These are phyloP conservation scores for Vitis hybrid DNA, from an alignment of 177 flowering plant species.

Conservation along the genomic window DNA sequence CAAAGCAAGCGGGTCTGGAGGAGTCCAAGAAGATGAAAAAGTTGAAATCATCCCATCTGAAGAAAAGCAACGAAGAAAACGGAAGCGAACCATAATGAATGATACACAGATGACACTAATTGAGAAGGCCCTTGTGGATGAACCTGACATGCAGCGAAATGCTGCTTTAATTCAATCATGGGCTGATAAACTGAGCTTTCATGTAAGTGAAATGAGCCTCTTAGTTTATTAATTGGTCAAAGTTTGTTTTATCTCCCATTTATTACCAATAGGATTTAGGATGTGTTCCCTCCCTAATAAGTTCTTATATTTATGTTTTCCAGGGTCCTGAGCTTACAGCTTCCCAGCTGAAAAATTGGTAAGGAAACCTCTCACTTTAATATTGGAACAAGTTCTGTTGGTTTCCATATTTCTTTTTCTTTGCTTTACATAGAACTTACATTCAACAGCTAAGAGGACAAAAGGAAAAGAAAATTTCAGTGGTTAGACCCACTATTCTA, in stretches of 20 bases:
- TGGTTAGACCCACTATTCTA: not conserved
- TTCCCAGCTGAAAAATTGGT: conserved; percentile 93
- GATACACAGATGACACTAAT: conserved; percentile 57
- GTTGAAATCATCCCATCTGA: conserved; percentile 39
- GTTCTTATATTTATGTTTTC: conserved; percentile 16
- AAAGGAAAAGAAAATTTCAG: not conserved
- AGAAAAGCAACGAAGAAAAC: conserved; percentile 62
- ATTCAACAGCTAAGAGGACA: not conserved
- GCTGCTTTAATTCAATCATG: conserved; percentile 63
- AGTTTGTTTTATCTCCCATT: not conserved
- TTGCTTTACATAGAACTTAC: not conserved
- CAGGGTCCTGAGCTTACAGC: conserved; percentile 94
- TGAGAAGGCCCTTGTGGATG: conserved; percentile 74
- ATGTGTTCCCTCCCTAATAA: conserved; percentile 11
- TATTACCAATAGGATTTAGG: not conserved
- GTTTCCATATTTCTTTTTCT: not conserved
- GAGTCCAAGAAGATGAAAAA: conserved; percentile 49
- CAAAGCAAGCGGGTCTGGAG: conserved; percentile 38
- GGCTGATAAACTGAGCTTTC: conserved; percentile 73
- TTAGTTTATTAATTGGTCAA: not conserved
- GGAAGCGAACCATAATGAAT: conserved; percentile 84
- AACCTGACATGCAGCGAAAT: conserved; percentile 87
- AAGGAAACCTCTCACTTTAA: conserved; percentile 19
- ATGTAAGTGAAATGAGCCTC: conserved; percentile 46
- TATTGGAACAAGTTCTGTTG: not conserved